These are phyloP conservation scores for Kentomonas sorsogonicus DNA, from an alignment of 208 protist species.

Conservation along the genomic window DNA sequence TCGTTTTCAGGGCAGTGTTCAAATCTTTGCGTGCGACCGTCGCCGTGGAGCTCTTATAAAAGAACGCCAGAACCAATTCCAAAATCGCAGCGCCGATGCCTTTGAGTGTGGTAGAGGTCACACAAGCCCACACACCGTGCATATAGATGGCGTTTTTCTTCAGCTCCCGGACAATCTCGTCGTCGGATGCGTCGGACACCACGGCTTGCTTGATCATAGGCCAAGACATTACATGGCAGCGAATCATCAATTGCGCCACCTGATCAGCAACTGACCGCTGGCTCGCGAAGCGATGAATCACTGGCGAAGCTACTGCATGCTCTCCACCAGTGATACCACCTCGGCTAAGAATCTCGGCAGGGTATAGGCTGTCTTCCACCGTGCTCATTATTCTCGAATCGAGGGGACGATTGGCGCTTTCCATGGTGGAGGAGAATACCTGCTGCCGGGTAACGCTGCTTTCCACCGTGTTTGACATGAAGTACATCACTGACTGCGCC, in stretches of 20 bases:
- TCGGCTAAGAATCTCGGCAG: slow-evolving; percentile 66
- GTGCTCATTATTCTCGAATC: neutral
- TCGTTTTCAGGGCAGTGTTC: slow-evolving; percentile 43
- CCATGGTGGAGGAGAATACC: slow-evolving; percentile 35
- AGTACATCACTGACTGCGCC: slow-evolving; percentile 48
- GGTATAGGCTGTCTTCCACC: slow-evolving; percentile 69
- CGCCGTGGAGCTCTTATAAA: slow-evolving; percentile 58
- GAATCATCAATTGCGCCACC: slow-evolving; percentile 42
- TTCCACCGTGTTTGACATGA: slow-evolving; percentile 37
- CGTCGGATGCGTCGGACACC: slow-evolving; percentile 4
- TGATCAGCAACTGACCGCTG: slow-evolving; percentile 41
- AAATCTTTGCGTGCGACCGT: slow-evolving; percentile 47
- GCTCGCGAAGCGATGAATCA: slow-evolving; percentile 65
- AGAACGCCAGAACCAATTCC: slow-evolving; percentile 57
- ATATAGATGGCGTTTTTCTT: slow-evolving; percentile 51
- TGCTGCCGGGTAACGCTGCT: slow-evolving; percentile 45
- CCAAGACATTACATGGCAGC: slow-evolving; percentile 68
- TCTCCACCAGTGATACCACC: slow-evolving; percentile 73
- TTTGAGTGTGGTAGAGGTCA: slow-evolving; percentile 38
- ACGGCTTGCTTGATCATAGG: slow-evolving; percentile 15
- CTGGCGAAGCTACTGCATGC: slow-evolving; percentile 22
- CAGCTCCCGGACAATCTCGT: slow-evolving; percentile 16
- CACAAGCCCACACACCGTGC: slow-evolving; percentile 83
- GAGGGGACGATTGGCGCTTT: slow-evolving; percentile 9
- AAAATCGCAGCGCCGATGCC: slow-evolving; percentile 65